phyloP scores from a whole-genome alignment of 768 basidiomycete species.

The Tulasnella sp. region DNA sequence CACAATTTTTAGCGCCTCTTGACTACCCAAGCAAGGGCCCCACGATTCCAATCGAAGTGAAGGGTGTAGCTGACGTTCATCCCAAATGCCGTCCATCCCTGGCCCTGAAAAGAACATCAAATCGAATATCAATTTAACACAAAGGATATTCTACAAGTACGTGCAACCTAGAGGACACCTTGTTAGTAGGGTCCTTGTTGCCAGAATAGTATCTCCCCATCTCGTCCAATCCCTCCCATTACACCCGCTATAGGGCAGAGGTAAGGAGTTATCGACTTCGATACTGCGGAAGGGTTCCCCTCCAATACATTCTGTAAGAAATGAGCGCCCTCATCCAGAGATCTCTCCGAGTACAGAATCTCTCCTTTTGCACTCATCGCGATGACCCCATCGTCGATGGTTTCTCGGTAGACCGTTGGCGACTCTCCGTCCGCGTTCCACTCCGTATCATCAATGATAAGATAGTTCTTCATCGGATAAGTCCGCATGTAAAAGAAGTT shows the following conservation, averaged over 20 bases:
- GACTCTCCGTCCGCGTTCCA: background rate
- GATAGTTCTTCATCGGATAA: background rate
- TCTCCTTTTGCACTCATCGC: conserved; percentile 1
- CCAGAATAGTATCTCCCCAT: background rate
- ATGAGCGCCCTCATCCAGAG: background rate
- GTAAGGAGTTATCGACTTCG: background rate
- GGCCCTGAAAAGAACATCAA: background rate
- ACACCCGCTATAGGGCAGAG: background rate
- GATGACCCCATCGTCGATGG: background rate
- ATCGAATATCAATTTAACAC: background rate
- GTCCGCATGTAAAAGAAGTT: background rate
- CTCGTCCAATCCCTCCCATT: background rate
- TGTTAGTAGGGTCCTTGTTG: background rate
- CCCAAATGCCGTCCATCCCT: no score
- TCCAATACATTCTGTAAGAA: background rate
- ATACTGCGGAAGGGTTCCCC: background rate
- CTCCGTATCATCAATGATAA: background rate
- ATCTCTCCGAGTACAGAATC: background rate
- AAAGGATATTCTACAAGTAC: background rate
- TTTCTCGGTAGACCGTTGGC: background rate
- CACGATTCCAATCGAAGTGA: no score
- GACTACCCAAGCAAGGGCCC: no score
- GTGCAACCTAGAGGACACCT: background rate
- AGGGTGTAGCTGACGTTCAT: no score
- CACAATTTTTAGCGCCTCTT: no score